These are phyloP conservation scores for Sequoia sempervirens DNA, from an alignment of 75 land plant genomes.

Conservation along the genomic window DNA sequence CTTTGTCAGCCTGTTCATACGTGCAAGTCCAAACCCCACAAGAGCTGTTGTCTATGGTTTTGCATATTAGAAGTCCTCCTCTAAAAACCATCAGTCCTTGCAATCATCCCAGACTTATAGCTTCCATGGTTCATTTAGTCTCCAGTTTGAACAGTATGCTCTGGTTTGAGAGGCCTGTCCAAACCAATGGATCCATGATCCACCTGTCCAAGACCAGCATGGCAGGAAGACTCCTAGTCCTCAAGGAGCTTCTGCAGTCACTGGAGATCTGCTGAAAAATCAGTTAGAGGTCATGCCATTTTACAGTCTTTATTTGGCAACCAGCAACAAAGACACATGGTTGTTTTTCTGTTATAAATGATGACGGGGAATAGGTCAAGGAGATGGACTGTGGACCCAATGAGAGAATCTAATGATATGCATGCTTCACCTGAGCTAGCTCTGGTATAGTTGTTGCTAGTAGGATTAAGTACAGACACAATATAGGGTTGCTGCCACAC, in stretches of 20 bases:
- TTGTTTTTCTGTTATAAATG: neutral
- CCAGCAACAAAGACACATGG: too few relatives aligned
- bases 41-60: too few relatives aligned
- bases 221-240: too few relatives aligned
- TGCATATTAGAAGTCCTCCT: too few relatives aligned
- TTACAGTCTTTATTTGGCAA: neutral
- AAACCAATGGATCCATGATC: neutral
- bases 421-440: neutral
- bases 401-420: neutral
- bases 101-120: too few relatives aligned
- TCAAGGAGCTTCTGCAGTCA: too few relatives aligned
- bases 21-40: too few relatives aligned
- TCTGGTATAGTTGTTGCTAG: neutral
- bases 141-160: neutral
- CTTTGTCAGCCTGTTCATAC: too few relatives aligned
- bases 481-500: too few relatives aligned
- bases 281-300: too few relatives aligned
- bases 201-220: neutral
- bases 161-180: neutral
- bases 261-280: too few relatives aligned
- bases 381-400: neutral
- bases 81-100: too few relatives aligned
- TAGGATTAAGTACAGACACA: neutral
- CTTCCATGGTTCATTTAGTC: neutral
- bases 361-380: neutral